Evolutionary conservation across 768 basidiomycete genomes (phyloP), one percentile per base, ranked within the genome.

Genomic region (Hygrophorus pudorinus): DNA sequence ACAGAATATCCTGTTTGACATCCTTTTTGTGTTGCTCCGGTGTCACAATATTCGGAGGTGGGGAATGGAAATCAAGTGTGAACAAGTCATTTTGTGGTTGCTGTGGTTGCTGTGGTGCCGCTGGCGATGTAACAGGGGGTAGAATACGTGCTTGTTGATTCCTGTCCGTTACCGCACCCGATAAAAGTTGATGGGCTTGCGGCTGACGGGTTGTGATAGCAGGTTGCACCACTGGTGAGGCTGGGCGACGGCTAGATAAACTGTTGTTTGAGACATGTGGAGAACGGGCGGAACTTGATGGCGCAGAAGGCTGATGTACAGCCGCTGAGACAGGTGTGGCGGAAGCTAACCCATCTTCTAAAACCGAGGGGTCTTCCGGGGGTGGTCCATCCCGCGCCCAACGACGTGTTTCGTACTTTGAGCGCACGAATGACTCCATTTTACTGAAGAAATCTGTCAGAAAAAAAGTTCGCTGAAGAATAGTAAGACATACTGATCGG

Each of bases 361-460:
- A 71, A 0, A 76, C 65, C 13, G 84, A 79, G 2, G 93, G 94
- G 61, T 97, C 87, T 0, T 64, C 56, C 0, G 94, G 94, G 0
- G 73, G 78, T 11, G 87, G 84, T 0, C 87, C 91, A n/a, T 93
- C 86, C 62, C 84, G 66, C 2, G 93, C 94, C 94, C 94, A 99
- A 46, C 94, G 72, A 18, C 75, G 73, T 2, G 85, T 79, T 62
- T 99, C 94, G 60, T 99, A 99, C 61, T 99, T 98, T 16, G 88
- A 92, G 40, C 94, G 83, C 48, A 98, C 86, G 64, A 92, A 98
- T 0, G 88, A 91, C 46, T 98, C 94, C 72, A 98, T 92, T 75
- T 98, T 98, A 61, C 93, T 94, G 58, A n/a, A 45, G 16, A 38
- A 28, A 32, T 21, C 34, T 33, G 30, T 14, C 28, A 38, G 28